Evolutionary conservation across 371 early-diverging fungal species (phyloP).

Genomic region (Dipsacomyces acuminosporus): DNA sequence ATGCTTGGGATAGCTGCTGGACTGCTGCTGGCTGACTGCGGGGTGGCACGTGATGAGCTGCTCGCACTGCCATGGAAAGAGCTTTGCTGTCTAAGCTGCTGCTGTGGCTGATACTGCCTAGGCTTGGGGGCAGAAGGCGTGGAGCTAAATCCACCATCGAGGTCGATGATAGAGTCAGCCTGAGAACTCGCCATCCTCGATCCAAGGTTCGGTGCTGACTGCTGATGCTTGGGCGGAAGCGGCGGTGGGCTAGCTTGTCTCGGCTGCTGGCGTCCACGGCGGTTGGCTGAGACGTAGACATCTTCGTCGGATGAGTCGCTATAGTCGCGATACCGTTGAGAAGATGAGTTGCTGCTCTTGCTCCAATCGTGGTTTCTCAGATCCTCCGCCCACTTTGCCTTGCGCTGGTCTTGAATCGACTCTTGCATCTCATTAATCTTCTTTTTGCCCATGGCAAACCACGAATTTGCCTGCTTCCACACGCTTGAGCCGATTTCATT

Average conservation of each 20-base stretch:
- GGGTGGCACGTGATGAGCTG: too few species aligned
- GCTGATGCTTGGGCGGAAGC: neutral
- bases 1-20: slow-evolving; percentile 35
- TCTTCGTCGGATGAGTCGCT: slow-evolving; percentile 17
- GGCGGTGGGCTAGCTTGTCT: neutral
- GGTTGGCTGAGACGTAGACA: slow-evolving; percentile 15
- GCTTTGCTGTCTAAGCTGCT: neutral
- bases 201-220: neutral
- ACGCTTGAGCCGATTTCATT: slow-evolving; percentile 65
- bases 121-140: neutral
- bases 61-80: neutral
- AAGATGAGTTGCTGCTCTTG: neutral
- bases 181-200: neutral
- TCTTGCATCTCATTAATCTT: slow-evolving; percentile 61
- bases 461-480: slow-evolving; percentile 66
- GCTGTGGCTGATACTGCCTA: neutral
- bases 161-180: slow-evolving; percentile 1
- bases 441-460: slow-evolving; percentile 64
- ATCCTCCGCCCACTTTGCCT: neutral
- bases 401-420: slow-evolving; percentile 51
- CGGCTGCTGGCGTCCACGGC: slow-evolving; percentile 10
- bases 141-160: neutral
- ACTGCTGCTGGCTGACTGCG: neutral
- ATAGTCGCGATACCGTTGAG: slow-evolving; percentile 25
- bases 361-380: slow-evolving; percentile 6